phyloP scores from a whole-genome alignment of 1,284 basidiomycete species.

The Leccinum fuscescens region DNA sequence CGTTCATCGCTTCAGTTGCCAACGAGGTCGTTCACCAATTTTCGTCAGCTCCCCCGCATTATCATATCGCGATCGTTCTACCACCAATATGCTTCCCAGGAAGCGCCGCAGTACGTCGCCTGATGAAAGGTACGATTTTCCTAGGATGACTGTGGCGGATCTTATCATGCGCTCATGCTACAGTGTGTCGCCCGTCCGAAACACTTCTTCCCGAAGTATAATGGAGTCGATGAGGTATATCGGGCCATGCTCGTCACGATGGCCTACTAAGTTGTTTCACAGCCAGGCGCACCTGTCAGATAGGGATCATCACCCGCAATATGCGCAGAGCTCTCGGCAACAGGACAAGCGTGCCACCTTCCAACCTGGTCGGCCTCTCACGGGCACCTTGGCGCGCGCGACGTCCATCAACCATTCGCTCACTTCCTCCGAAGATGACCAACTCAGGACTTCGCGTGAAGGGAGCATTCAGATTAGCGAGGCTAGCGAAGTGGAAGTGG shows the following conservation, averaged over 20 bases:
- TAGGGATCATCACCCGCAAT: slow-evolving; percentile 15
- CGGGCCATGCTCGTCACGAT: neutral
- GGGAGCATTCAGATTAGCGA: slow-evolving; percentile 33
- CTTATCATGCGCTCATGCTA: slow-evolving; percentile 11
- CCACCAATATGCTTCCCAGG: slow-evolving; percentile 32
- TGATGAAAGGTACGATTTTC: slow-evolving; percentile 25
- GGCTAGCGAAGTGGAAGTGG: slow-evolving; percentile 27
- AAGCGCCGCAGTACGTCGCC: slow-evolving; percentile 36
- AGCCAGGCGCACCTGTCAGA: slow-evolving; percentile 26
- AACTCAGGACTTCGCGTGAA: slow-evolving; percentile 31
- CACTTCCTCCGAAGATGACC: slow-evolving; percentile 33
- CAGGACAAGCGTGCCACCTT: slow-evolving; percentile 9
- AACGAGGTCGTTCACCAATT: slow-evolving; percentile 18
- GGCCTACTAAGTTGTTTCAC: slow-evolving; percentile 12
- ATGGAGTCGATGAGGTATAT: slow-evolving; percentile 31
- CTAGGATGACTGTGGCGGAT: neutral
- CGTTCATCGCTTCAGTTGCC: slow-evolving; percentile 21
- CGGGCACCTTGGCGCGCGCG: slow-evolving; percentile 10
- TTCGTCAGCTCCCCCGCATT: slow-evolving; percentile 30
- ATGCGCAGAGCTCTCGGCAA: slow-evolving; percentile 10
- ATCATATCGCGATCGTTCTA: slow-evolving; percentile 25
- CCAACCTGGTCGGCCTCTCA: slow-evolving; percentile 11
- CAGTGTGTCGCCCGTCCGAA: slow-evolving; percentile 18
- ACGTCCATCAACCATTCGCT: slow-evolving; percentile 21
- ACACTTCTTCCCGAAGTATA: slow-evolving; percentile 18